These are phyloP conservation scores for Petunia axillaris DNA, from an alignment of 257 asterid genomes.

Conservation along the genomic window DNA sequence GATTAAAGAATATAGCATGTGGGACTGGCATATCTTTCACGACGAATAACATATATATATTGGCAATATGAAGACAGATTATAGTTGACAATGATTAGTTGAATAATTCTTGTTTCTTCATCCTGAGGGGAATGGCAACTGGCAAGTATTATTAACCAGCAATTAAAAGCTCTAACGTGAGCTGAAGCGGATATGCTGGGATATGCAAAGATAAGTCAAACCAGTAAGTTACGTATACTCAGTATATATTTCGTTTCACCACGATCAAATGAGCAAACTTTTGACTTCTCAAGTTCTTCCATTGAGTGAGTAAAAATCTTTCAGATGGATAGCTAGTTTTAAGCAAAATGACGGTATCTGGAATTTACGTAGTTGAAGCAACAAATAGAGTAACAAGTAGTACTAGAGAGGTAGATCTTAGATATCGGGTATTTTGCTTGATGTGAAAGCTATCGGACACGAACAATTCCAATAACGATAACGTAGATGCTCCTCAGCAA, in stretches of 20 bases:
- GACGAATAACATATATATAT: no score
- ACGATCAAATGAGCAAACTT: neutral
- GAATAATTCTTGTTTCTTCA: neutral
- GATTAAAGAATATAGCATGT: neutral
- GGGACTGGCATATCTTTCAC: neutral
- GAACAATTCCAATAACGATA: neutral
- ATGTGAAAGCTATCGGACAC: neutral
- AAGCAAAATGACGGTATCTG: neutral
- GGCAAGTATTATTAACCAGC: neutral
- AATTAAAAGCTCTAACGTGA: slow-evolving; percentile 4
- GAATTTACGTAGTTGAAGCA: neutral
- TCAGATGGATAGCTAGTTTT: neutral
- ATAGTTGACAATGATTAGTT: neutral
- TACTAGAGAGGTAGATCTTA: neutral
- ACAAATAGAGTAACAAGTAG: neutral
- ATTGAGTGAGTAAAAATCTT: neutral
- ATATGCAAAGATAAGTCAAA: neutral
- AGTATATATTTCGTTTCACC: neutral
- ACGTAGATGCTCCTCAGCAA: neutral
- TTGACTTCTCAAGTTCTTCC: no score
- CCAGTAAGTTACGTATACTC: neutral
- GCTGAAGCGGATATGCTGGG: slow-evolving; percentile 7
- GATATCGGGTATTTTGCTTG: neutral
- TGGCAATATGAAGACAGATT: neutral
- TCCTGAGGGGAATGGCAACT: no score